Evolutionary conservation across 2,329 filamentous ascomycete species (phyloP), one percentile per base, ranked within the genome.

Genomic region (Monosporascus sp.): DNA sequence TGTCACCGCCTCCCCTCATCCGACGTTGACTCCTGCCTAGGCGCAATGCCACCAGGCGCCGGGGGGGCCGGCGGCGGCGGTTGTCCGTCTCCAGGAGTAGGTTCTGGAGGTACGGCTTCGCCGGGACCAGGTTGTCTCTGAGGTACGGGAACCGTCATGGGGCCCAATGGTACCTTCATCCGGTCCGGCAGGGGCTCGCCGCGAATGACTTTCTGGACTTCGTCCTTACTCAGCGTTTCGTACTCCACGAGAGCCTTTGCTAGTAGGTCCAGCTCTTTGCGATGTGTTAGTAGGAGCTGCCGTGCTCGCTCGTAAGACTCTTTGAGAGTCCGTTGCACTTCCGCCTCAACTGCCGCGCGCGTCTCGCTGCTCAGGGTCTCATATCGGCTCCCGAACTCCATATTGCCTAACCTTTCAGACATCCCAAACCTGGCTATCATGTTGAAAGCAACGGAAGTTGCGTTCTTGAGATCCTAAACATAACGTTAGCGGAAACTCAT

Each of bases 371-470:
- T 96, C 20, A 99, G 80, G 50, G 83, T 80, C 44, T 89, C 80
- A 73, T 96, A 96, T 61, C 91, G 86, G 60, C 84, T 85, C 26
- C 83, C 80, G 57, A 97, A 87, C 66, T 97, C 93, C 58, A 99
- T 88, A 59, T 96, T 94, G 47, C 94, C 94, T 0, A 99, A 80
- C 56, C 82, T 82, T 52, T 87, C 82, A 2, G 91, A 96, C 87
- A 97, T 97, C 63, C 94, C 94, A 57, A 90, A 88, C 55, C 83
- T 79, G 5, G 91, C 94, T 9, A 99, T 88, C 85, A 99, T 94
- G 58, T 82, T 79, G 72, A 92, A 95, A 2, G 93, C 91, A 17
- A 91, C 78, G 41, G 82, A 78, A 1, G 94, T 99, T 7, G 94
- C 94, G 58, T 78, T 77, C 70, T 89, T 81, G 46, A 99, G 85